These are phyloP conservation scores for Rhynchosporium graminicola DNA, from an alignment of 2,329 filamentous ascomycete species.

Conservation along the genomic window DNA sequence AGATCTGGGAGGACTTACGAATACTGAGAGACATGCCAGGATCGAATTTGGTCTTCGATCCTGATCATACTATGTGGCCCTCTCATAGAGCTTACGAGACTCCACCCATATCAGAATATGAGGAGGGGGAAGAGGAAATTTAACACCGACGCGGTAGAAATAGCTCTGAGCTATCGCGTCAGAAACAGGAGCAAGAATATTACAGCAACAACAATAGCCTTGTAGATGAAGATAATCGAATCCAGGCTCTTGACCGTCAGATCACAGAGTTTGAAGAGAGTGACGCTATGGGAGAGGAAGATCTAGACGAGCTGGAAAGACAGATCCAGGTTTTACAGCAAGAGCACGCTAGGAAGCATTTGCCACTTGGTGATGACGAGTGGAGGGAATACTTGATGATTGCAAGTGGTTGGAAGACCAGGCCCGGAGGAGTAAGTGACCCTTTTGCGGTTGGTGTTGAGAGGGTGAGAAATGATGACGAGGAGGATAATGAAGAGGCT, in stretches of 20 bases:
- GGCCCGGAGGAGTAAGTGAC: neutral
- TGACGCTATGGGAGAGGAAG: neutral
- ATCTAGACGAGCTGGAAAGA: no score
- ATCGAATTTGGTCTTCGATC: neutral
- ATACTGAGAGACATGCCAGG: neutral
- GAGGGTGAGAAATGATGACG: no score
- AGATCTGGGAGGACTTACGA: neutral
- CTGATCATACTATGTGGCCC: neutral
- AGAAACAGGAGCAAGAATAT: neutral
- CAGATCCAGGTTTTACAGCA: neutral
- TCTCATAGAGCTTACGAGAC: neutral
- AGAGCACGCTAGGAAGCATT: neutral
- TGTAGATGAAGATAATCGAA: neutral
- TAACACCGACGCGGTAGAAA: neutral
- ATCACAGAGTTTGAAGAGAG: neutral
- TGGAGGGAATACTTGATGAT: slow-evolving; percentile 1
- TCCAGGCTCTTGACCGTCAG: neutral
- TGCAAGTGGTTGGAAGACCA: neutral
- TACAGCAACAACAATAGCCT: neutral
- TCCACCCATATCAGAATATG: no score
- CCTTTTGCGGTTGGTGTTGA: neutral
- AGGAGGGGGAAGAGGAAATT: neutral
- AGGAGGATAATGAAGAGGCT: neutral
- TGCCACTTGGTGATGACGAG: neutral
- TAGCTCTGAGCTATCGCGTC: slow-evolving; percentile 8